Base-by-base conservation (phyloP, 2,329 filamentous ascomycete species). In the Parafenestella ontariensis region DNA sequence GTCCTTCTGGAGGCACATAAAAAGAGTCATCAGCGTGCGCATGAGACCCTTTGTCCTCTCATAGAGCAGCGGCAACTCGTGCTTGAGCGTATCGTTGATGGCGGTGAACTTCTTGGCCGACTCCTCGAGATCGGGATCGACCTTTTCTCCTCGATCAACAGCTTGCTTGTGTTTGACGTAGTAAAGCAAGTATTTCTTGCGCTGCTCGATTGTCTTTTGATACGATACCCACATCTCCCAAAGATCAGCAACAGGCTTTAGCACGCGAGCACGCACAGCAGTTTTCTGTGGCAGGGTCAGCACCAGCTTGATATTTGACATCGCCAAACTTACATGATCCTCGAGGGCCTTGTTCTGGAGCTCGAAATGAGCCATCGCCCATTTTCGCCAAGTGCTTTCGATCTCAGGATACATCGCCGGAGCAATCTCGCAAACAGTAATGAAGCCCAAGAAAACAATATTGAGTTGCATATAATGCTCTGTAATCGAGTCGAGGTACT, bases 381-480 rank as follows among this genome's bases (percentile, higher is more conserved):
- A 95, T 58, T 89, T 90, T 45, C 92, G 90, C 91, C 94, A 98
- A 73, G 96, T 96, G 80, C 90, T 93, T 76, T 97, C 93, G 36
- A 96, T 81, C 73, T 98, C 93, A 0, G 91, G 88, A 72, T 92
- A 87, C 8, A 70, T 61, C 6, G 70, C 70, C 11, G 88, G 88
- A 1, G 79, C 78, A 18, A 85, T 80, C 52, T 87, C 87, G 77
- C 96, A 90, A 61, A 93, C 89, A 1, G 90, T 84, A 74, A 96
- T 92, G 72, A 97, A 90, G 1, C 90, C 91, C 2, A 87, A 86
- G 26, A 94, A 84, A 61, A 94, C 90, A 56, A 91, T 88, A 44
- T 92, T 84, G 66, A 96, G 92, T 62, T 91, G 88, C 54, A 89
- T 86, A 45, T 96, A 89, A 59, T 91, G 92, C n/a, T 85, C 85